Conservation (phyloP, 1,284 basidiomycete genomes). For the Papiliotrema terrestris region DNA sequence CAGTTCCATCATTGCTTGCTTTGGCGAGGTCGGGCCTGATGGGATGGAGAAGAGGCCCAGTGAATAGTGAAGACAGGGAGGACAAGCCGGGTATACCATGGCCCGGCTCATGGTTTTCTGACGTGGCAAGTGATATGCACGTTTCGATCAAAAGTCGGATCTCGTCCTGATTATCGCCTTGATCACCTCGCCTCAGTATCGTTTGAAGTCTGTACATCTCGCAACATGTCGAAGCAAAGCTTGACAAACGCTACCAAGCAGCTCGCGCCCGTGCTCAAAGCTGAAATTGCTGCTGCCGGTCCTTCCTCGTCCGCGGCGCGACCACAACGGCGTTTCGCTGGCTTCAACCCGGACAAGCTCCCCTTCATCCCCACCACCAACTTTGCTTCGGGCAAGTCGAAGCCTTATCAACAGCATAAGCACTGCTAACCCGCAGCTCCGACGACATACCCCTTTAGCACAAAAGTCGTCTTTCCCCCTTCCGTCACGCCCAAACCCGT, state of each 20-base stretch:
- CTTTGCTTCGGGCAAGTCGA: not conserved
- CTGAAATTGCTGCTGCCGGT: not conserved
- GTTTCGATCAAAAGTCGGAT: too few relatives aligned
- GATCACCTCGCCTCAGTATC: not conserved
- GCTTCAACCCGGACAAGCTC: not conserved
- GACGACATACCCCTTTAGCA: slow-evolving; percentile 3
- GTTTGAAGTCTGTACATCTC: too few relatives aligned
- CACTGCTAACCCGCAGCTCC: not conserved
- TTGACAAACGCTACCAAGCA: not conserved
- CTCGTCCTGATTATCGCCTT: not conserved
- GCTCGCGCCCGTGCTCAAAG: not conserved
- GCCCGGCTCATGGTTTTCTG: too few relatives aligned
- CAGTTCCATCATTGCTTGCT: too few relatives aligned
- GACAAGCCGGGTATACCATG: too few relatives aligned
- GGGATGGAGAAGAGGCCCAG: too few relatives aligned
- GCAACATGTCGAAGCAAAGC: too few relatives aligned
- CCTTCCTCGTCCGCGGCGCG: not conserved
- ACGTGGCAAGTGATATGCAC: too few relatives aligned
- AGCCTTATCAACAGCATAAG: too few relatives aligned
- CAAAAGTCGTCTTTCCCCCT: slow-evolving; percentile 7
- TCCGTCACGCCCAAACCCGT: slow-evolving; percentile 3
- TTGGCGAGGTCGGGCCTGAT: too few relatives aligned
- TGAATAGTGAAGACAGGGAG: too few relatives aligned
- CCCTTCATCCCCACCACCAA: not conserved
- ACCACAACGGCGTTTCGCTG: not conserved